Percentiles rank a stretch among this genome's conserved stretches.
Evolutionary conservation across 345 rosid species (phyloP).

Genomic region (Brassica cretica): DNA sequence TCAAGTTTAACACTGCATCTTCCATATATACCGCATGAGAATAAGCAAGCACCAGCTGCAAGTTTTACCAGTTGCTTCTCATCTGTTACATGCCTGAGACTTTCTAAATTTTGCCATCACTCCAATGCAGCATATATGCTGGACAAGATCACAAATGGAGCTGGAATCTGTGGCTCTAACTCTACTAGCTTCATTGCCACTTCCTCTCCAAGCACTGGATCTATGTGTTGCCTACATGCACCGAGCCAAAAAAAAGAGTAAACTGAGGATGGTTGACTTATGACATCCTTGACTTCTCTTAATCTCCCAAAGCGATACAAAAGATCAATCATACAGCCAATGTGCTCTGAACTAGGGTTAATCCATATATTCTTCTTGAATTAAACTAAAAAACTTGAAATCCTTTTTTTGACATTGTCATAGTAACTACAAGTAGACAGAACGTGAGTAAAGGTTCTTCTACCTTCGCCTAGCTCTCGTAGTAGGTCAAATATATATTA

Average conservation of each 20-base stretch:
- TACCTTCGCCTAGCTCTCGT: constrained; percentile 35
- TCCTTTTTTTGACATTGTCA: constrained; percentile 50
- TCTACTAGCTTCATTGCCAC: constrained; percentile 51
- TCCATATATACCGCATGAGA: constrained; percentile 47
- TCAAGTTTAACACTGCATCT: constrained; percentile 72
- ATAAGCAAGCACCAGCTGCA: background rate
- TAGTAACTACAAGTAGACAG: constrained; percentile 55
- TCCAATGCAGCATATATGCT: constrained; percentile 56
- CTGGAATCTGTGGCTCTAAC: constrained; percentile 55
- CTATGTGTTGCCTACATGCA: constrained; percentile 50
- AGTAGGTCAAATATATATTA: constrained; percentile 39
- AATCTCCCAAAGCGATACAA: constrained; percentile 19
- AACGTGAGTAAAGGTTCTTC: constrained; percentile 47
- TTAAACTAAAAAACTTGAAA: constrained; percentile 45
- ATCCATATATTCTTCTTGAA: constrained; percentile 38
- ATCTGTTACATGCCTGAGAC: constrained; percentile 48
- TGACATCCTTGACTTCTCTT: constrained; percentile 51
- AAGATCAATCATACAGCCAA: constrained; percentile 42
- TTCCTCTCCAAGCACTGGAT: constrained; percentile 53
- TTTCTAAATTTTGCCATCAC: constrained; percentile 60
- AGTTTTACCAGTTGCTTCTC: constrained; percentile 49
- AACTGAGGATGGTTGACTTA: constrained; percentile 49
- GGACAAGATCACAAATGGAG: constrained; percentile 60
- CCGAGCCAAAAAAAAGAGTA: constrained; percentile 51
- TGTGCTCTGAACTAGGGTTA: constrained; percentile 51